Conservation (phyloP, 352 stramenopile species). For the Phytophthora palmivora region DNA sequence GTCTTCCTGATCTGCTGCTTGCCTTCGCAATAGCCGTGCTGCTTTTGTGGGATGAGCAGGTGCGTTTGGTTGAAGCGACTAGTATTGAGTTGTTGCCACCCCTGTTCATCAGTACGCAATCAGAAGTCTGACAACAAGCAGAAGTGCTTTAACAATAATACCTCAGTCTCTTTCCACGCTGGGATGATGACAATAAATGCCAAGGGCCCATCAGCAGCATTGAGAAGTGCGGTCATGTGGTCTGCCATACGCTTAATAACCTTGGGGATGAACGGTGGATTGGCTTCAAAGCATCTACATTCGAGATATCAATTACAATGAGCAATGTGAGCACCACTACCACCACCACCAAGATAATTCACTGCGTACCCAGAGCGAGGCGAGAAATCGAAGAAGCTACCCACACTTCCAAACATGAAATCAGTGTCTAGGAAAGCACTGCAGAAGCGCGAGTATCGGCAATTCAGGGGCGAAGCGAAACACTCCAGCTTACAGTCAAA, state of each 20-base stretch:
- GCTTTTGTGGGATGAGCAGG: constrained; percentile 80
- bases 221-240: constrained; percentile 87
- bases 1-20: constrained; percentile 92
- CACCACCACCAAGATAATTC: background rate
- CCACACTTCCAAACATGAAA: constrained; percentile 88
- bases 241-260: constrained; percentile 92
- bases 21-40: constrained; percentile 92
- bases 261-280: constrained; percentile 94
- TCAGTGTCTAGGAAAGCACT: constrained; percentile 92
- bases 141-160: constrained; percentile 10
- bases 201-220: constrained; percentile 65
- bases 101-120: constrained; percentile 32
- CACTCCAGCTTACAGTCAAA: constrained; percentile 95
- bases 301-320: background rate
- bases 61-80: constrained; percentile 83
- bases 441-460: constrained; percentile 90
- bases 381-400: constrained; percentile 94
- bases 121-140: background rate
- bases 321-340: background rate
- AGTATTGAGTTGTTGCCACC: constrained; percentile 80
- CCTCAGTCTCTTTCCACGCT: constrained; percentile 85
- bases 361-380: constrained; percentile 71
- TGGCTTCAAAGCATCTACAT: constrained; percentile 91
- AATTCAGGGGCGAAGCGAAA: constrained; percentile 96
- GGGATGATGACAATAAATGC: constrained; percentile 94